Conservation (phyloP, 441 rosid species). For the Erodium moschatum region DNA sequence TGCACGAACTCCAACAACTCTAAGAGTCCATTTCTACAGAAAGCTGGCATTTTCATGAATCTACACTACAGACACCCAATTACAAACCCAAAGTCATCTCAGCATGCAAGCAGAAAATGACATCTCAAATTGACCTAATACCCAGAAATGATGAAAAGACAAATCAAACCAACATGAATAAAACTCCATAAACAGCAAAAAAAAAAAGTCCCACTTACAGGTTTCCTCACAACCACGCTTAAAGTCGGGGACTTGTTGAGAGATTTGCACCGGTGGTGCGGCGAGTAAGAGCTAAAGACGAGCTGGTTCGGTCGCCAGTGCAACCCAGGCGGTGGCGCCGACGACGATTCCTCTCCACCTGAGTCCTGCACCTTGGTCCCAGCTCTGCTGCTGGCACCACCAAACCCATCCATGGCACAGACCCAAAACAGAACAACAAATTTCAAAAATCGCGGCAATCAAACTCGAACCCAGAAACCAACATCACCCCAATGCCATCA, state of each 20-base stretch:
- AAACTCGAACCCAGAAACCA: no score
- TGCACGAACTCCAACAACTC: neutral
- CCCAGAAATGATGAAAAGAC: constrained; percentile 9
- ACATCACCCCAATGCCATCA: no score
- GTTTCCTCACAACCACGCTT: constrained; percentile 47
- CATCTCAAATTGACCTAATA: constrained; percentile 9
- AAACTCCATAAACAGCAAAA: constrained; percentile 14
- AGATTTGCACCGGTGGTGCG: constrained; percentile 22
- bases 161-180: constrained; percentile 10
- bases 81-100: neutral
- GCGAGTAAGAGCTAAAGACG: constrained; percentile 42
- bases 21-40: neutral
- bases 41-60: neutral
- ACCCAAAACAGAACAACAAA: no score
- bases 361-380: no score
- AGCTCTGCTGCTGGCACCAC: no score
- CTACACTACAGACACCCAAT: neutral
- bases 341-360: no score
- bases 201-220: constrained; percentile 55
- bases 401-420: no score
- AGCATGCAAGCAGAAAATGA: constrained; percentile 7
- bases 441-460: no score
- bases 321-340: no score
- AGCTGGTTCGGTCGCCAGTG: constrained; percentile 74
- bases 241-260: constrained; percentile 32